phyloP scores from a whole-genome alignment of 1,284 basidiomycete genomes.

The Trichosporon coremiiforme region DNA sequence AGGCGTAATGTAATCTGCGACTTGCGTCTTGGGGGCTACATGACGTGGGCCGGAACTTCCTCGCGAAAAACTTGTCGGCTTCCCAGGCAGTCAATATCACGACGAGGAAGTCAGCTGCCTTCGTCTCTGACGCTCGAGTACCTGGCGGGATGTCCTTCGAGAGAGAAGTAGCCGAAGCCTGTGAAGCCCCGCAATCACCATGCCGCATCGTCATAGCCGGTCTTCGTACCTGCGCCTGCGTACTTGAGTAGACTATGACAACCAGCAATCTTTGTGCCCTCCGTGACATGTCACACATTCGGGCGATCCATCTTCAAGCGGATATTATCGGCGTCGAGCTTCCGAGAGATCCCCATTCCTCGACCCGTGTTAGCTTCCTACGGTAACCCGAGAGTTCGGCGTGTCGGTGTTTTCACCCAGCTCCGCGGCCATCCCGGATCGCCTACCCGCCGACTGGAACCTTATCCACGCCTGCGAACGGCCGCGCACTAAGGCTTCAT shows the following conservation, averaged over 20 bases:
- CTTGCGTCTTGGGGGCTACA: not conserved
- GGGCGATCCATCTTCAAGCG: not conserved
- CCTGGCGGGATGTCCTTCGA: not conserved
- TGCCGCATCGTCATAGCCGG: not conserved
- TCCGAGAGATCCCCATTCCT: not conserved
- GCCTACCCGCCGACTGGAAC: not conserved
- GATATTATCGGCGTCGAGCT: not conserved
- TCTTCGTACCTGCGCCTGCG: not conserved
- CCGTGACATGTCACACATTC: not conserved
- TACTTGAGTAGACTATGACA: too few relatives aligned
- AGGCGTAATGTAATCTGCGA: not conserved
- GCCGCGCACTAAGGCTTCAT: slow-evolving; percentile 8
- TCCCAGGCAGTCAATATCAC: not conserved
- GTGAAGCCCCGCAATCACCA: not conserved
- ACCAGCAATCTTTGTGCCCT: not conserved
- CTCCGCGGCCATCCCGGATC: not conserved
- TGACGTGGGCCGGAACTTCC: slow-evolving; percentile 1
- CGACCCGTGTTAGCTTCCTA: not conserved
- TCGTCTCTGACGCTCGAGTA: not conserved
- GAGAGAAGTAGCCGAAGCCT: not conserved
- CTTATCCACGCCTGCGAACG: slow-evolving; percentile 1
- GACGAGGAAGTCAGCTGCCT: not conserved
- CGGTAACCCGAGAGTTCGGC: too few relatives aligned
- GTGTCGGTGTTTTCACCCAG: not conserved
- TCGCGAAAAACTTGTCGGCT: not conserved